Base-by-base conservation (phyloP, 441 rosid genomes). In the Eruca vesicaria region DNA sequence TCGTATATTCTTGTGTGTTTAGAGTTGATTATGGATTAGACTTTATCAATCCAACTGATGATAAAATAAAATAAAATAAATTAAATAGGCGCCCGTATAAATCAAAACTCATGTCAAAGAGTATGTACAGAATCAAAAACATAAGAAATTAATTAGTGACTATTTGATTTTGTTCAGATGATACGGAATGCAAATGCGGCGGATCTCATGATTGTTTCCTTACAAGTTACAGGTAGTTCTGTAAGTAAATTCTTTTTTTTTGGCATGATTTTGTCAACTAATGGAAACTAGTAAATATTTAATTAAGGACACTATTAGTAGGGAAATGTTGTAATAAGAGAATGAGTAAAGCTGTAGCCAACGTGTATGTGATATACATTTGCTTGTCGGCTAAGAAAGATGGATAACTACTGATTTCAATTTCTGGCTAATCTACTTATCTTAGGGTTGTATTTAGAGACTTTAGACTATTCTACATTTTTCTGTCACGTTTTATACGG, bases 311-410 rank as follows among this genome's bases (percentile, higher is more conserved):
- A 23, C 26, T 72, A 3, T 52, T 52, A 52, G 26, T 52, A 52
- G 26, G 18, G 2, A 68, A 18, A 41, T 38, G 58, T 26, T 52
- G 57, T 36, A 5, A 52, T 52, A 9, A 14, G 61, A 26, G 61
- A 53, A 52, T 52, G 26, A 23, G 71, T 69, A 63, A 55, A n/a
- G 71, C 26, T 60, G 77, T 72, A 72, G 15, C 78, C 65, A 53
- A 73, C 81, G 81, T 78, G 74, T 52, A 78, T 32, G 69, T 78
- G 70, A 66, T 66, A 52, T 52, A 36, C 55, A 72, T 36, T 72
- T 41, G 16, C 74, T 43, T 78, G 74, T 67, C 68, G 11, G 32
- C 5, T 55, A 68, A 72, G 59, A 61, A 14, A 29, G 19, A 66
- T 10, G 38, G 73, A 77, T 77, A 77, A 77, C 72, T 60, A 72